phyloP scores from a whole-genome alignment of 2,329 filamentous ascomycete genomes.

The Blumeriella jaapii region DNA sequence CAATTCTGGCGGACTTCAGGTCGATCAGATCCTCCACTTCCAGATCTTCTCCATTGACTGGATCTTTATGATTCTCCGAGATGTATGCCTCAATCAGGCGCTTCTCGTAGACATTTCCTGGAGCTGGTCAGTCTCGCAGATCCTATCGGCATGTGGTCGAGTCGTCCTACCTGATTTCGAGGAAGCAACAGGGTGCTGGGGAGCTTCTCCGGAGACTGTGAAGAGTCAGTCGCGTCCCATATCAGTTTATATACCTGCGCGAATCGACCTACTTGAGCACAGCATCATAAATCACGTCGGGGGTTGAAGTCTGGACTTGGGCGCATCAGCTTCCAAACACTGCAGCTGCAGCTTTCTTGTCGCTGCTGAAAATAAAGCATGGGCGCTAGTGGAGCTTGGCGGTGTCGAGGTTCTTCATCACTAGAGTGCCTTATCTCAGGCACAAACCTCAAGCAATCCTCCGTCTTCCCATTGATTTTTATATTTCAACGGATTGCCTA shows the following conservation, averaged over 20 bases:
- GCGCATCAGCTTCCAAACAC: constrained; percentile 12
- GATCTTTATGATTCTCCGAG: constrained; percentile 84
- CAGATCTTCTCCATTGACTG: constrained; percentile 77
- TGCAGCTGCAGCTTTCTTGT: constrained; percentile 7
- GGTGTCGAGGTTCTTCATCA: background rate
- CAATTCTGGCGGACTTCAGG: constrained; percentile 70
- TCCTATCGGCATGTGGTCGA: constrained; percentile 10
- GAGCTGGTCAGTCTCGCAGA: constrained; percentile 13
- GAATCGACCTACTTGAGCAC: constrained; percentile 47
- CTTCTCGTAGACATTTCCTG: constrained; percentile 87
- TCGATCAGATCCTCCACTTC: constrained; percentile 76
- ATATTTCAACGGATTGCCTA: background rate
- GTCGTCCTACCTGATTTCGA: constrained; percentile 70
- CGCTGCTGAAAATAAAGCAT: constrained; percentile 8
- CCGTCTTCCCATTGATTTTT: background rate
- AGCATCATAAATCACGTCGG: constrained; percentile 39
- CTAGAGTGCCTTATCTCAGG: background rate
- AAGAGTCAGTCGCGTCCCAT: constrained; percentile 18
- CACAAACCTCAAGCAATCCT: background rate
- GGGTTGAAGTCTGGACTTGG: constrained; percentile 12
- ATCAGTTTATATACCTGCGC: background rate
- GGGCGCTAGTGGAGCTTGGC: constrained; percentile 1
- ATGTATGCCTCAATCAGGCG: constrained; percentile 93
- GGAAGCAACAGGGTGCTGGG: constrained; percentile 88
- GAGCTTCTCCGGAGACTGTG: constrained; percentile 88